These are phyloP conservation scores for Podospora fimiseda DNA, from an alignment of 495 filamentous ascomycete genomes.

Conservation along the genomic window DNA sequence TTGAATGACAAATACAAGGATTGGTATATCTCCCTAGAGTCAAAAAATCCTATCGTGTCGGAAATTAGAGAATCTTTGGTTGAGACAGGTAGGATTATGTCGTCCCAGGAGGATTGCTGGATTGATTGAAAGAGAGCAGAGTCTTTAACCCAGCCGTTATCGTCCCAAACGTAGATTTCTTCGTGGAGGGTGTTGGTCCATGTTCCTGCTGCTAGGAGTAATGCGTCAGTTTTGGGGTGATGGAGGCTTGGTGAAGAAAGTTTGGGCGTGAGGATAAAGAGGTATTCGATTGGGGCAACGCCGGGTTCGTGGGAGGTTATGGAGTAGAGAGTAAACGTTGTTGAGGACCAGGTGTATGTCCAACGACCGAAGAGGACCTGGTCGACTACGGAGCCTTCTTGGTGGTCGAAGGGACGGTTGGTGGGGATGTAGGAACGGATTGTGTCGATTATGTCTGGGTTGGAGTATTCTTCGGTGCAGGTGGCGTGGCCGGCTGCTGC, in stretches of 20 bases:
- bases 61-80: conserved; percentile 47
- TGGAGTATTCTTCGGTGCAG: conserved; percentile 6
- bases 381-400: not conserved
- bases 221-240: conserved; percentile 34
- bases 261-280: conserved; percentile 39
- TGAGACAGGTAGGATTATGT: conserved; percentile 50
- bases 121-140: conserved; percentile 45
- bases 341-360: conserved; percentile 35
- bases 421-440: conserved; percentile 16
- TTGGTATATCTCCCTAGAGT: conserved; percentile 40
- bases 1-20: conserved; percentile 55
- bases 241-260: conserved; percentile 1
- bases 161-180: conserved; percentile 55
- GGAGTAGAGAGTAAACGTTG: conserved; percentile 42
- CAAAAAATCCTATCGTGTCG: conserved; percentile 53
- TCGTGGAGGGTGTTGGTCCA: conserved; percentile 43
- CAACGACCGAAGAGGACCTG: conserved; percentile 38
- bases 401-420: conserved; percentile 1
- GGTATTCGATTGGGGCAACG: conserved; percentile 15
- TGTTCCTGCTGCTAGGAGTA: conserved; percentile 39
- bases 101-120: conserved; percentile 49
- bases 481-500: conserved; percentile 25
- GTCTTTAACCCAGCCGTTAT: conserved; percentile 48
- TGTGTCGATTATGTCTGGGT: conserved; percentile 8
- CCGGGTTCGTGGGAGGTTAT: conserved; percentile 30